A percentile compares a stretch with the other conserved stretches of the same genome.
phyloP scores from a whole-genome alignment of 2,329 filamentous ascomycete genomes.

The Zelopaecilomyces penicillatus region DNA sequence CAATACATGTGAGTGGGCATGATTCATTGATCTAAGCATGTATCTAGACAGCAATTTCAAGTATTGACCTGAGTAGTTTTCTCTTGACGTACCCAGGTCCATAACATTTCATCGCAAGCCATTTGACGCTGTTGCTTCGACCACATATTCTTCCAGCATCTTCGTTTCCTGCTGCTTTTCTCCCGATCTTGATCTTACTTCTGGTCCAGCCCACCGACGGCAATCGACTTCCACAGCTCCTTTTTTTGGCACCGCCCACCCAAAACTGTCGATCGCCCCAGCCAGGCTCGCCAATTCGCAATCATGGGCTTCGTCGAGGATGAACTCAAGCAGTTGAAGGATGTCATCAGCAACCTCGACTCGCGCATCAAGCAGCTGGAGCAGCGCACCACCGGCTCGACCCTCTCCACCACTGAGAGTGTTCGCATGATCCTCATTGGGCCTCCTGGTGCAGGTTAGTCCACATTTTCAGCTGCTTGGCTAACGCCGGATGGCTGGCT shows the following conservation, averaged over 20 bases:
- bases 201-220: no score
- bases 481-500: neutral
- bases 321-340: slow-evolving; percentile 76
- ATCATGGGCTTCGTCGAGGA: slow-evolving; percentile 85
- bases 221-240: no score
- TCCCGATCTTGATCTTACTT: no score
- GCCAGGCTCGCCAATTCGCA: slow-evolving; percentile 19
- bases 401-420: slow-evolving; percentile 46
- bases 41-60: no score
- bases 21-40: no score
- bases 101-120: neutral
- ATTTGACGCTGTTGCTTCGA: neutral
- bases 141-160: neutral
- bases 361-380: slow-evolving; percentile 80
- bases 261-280: neutral
- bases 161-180: neutral
- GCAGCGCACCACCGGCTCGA: slow-evolving; percentile 53
- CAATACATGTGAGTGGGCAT: no score
- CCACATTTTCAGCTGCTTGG: neutral
- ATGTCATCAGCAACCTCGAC: slow-evolving; percentile 76
- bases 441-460: slow-evolving; percentile 88
- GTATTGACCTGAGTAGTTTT: no score
- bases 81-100: no score
- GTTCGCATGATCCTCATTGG: slow-evolving; percentile 97
- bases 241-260: no score